A percentile compares a stretch with the other conserved stretches of the same genome.
phyloP scores from a whole-genome alignment of 345 rosid species.

The Eutrema yunnanense region DNA sequence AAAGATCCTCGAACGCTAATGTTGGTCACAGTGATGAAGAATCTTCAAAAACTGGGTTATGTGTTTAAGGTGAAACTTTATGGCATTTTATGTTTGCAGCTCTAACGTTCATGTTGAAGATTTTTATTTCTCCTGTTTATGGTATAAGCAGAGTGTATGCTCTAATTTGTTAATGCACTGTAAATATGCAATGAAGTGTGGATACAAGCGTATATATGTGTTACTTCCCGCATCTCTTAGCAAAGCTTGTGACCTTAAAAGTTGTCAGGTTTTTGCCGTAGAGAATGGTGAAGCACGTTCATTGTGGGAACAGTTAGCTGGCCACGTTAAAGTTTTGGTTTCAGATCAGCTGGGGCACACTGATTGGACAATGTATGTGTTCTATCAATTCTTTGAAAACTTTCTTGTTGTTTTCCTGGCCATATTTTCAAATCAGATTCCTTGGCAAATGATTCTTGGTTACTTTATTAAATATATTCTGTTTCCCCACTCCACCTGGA shows the following conservation, averaged over 20 bases:
- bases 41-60: slow-evolving; percentile 80
- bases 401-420: slow-evolving; percentile 6
- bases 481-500: slow-evolving; percentile 17
- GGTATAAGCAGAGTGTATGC: slow-evolving; percentile 9
- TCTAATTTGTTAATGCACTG: not conserved
- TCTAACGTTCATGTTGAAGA: slow-evolving; percentile 3
- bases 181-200: slow-evolving; percentile 6
- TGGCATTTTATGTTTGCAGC: slow-evolving; percentile 9
- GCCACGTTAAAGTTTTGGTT: slow-evolving; percentile 45
- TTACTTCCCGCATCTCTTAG: slow-evolving; percentile 16
- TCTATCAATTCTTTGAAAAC: not conserved
- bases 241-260: slow-evolving; percentile 33
- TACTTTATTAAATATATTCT: slow-evolving; percentile 7
- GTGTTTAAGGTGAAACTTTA: slow-evolving; percentile 52
- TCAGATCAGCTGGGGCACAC: slow-evolving; percentile 41
- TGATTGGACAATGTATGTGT: slow-evolving; percentile 89
- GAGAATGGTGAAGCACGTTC: slow-evolving; percentile 51
- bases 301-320: slow-evolving; percentile 61
- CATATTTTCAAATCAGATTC: not conserved
- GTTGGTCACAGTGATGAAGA: slow-evolving; percentile 73
- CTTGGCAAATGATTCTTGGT: slow-evolving; percentile 10
- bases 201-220: slow-evolving; percentile 9
- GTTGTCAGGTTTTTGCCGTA: slow-evolving; percentile 63
- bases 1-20: slow-evolving; percentile 63
- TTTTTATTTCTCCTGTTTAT: not conserved